These are phyloP conservation scores for Tulasnella sp. DNA, from an alignment of 768 basidiomycete species.

Conservation along the genomic window DNA sequence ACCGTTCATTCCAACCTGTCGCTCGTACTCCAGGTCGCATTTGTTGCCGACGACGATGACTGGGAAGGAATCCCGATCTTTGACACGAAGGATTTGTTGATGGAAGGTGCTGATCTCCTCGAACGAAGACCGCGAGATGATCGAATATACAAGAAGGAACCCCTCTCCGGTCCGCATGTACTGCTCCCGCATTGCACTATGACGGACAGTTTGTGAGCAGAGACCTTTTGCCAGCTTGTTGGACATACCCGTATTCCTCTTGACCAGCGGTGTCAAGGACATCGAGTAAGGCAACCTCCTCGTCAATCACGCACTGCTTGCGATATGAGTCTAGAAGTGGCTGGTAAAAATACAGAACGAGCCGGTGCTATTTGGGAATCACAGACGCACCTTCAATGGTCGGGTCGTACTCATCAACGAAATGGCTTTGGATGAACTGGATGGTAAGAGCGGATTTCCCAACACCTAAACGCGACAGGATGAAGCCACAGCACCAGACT, in stretches of 20 bases:
- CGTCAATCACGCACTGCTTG: slow-evolving; percentile 36
- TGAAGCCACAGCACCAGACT: not conserved
- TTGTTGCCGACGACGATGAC: slow-evolving; percentile 38
- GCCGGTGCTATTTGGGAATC: not conserved
- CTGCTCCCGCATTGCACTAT: slow-evolving; percentile 39
- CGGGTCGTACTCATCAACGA: slow-evolving; percentile 88
- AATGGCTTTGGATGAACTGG: slow-evolving; percentile 94
- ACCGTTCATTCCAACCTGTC: slow-evolving; percentile 31
- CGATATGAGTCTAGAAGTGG: slow-evolving; percentile 33
- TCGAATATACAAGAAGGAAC: slow-evolving; percentile 37
- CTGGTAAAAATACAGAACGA: not conserved
- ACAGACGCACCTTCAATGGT: slow-evolving; percentile 69
- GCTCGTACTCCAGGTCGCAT: slow-evolving; percentile 29
- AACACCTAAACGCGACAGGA: slow-evolving; percentile 32
- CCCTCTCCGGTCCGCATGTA: slow-evolving; percentile 38
- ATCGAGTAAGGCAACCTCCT: slow-evolving; percentile 35
- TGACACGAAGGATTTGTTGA: slow-evolving; percentile 33
- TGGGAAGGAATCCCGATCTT: slow-evolving; percentile 34
- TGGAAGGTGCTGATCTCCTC: slow-evolving; percentile 33
- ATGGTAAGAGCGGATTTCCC: slow-evolving; percentile 92
- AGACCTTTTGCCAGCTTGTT: not conserved
- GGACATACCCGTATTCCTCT: slow-evolving; percentile 35
- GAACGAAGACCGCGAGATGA: slow-evolving; percentile 35
- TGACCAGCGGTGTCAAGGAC: slow-evolving; percentile 40
- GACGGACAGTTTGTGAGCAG: not conserved